A percentile compares a stretch with the other conserved stretches of the same genome.
Evolutionary conservation across 2,329 filamentous ascomycete genomes (phyloP).

Genomic region (Lomentospora prolificans): DNA sequence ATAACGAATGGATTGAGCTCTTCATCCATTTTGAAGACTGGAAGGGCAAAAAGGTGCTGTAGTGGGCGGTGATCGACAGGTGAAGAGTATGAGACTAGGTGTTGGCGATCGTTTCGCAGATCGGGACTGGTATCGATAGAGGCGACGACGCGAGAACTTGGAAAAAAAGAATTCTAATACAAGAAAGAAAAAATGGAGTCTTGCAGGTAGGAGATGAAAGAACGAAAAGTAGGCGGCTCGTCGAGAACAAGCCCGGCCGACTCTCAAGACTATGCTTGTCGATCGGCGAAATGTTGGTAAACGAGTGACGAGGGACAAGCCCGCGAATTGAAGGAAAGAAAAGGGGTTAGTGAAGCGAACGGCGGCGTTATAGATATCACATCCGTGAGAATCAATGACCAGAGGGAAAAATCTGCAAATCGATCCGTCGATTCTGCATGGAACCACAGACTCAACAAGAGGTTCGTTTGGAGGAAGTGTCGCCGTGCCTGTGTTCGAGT

Average conservation of each 20-base stretch:
- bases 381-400: background rate
- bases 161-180: background rate
- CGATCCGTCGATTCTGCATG: background rate
- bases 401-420: background rate
- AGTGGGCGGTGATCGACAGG: constrained; percentile 5
- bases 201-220: constrained; percentile 10
- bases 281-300: constrained; percentile 13
- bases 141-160: constrained; percentile 12
- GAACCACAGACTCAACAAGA: background rate
- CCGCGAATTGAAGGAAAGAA: constrained; percentile 6
- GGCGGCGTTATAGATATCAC: background rate
- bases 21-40: constrained; percentile 6
- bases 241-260: constrained; percentile 9
- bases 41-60: background rate
- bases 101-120: constrained; percentile 7
- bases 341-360: background rate
- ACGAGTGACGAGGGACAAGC: constrained; percentile 11
- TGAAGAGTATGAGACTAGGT: background rate
- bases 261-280: constrained; percentile 10
- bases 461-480: background rate
- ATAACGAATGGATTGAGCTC: constrained; percentile 11
- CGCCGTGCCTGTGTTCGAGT: background rate
- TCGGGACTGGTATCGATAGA: background rate
- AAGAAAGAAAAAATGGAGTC: constrained; percentile 11
- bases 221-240: constrained; percentile 7